These are phyloP conservation scores for Aspergillus chevalieri DNA, from an alignment of 2,329 filamentous ascomycete species.

Conservation along the genomic window DNA sequence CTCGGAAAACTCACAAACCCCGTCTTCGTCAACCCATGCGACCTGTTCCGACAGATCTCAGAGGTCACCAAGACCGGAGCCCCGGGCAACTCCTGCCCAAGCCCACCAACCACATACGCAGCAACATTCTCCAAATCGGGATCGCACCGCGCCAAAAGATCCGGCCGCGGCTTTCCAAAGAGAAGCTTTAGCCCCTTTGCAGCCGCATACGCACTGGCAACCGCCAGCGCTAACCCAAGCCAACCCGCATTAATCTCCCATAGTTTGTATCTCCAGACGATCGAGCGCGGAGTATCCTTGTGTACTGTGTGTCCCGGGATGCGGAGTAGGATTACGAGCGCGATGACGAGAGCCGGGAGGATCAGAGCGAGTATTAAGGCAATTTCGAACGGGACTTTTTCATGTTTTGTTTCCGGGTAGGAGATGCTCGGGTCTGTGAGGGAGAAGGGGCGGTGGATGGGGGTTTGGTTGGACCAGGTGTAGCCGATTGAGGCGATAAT, in stretches of 20 bases:
- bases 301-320: slow-evolving; percentile 67
- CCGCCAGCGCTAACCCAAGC: slow-evolving; percentile 70
- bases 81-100: slow-evolving; percentile 45
- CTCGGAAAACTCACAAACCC: slow-evolving; percentile 81
- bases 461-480: slow-evolving; percentile 53
- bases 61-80: slow-evolving; percentile 67
- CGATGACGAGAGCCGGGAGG: slow-evolving; percentile 62
- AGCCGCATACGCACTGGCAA: slow-evolving; percentile 69
- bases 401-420: slow-evolving; percentile 63
- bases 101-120: slow-evolving; percentile 58
- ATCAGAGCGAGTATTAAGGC: slow-evolving; percentile 59
- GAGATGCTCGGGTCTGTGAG: slow-evolving; percentile 71
- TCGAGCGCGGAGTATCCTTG: slow-evolving; percentile 53
- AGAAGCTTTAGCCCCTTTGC: slow-evolving; percentile 79
- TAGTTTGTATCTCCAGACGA: slow-evolving; percentile 73
- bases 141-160: slow-evolving; percentile 63
- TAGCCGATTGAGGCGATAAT: slow-evolving; percentile 54
- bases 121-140: slow-evolving; percentile 63
- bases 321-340: slow-evolving; percentile 60
- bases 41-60: slow-evolving; percentile 63
- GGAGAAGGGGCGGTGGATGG: slow-evolving; percentile 65
- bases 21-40: slow-evolving; percentile 59
- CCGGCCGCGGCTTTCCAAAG: slow-evolving; percentile 59
- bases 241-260: slow-evolving; percentile 87
- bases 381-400: slow-evolving; percentile 64